Evolutionary conservation across 1,139 yeast genomes (phyloP), one percentile per base, ranked within the genome.

Genomic region (Scheffersomyces stambukii): DNA sequence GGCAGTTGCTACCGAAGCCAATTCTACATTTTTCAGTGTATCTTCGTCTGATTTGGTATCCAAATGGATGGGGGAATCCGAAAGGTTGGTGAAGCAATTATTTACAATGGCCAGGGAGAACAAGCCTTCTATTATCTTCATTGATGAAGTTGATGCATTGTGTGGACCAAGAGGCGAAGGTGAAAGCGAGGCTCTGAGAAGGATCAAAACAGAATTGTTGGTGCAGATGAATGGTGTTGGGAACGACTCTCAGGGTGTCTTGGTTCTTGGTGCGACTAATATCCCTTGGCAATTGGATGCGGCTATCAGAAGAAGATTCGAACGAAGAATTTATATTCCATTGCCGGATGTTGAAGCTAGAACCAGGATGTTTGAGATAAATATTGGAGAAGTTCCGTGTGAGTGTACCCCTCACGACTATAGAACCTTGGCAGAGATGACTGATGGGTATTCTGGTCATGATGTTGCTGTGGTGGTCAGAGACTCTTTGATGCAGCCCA

Each of bases 211-310:
- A 0, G 99, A 93, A 54, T 67, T 93, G 32, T 70, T 93, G 48
- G 97, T 93, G 6, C 98, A 93, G 54, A 93, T 93, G 98, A 91
- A 91, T 54, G 99, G 98, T 45, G 98, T 93, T 5, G 98, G 98
- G 9, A 89, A 86, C 52, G 98, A 93, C 53, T 66, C 95, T 1
- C 71, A 73, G 29, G 98, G 99, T 6, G 97, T 93, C 2, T 65
- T 93, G 24, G 98, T 93, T 0, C 66, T 93, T 29, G 99, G 98
- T 15, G 99, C 99, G 2, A 93, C 99, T 4, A 93, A 93, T 54
- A 91, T 93, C 36, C 98, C 98, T 12, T 93, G 98, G 98, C 96
- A 91, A 60, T 69, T 93, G 42, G 99, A 93, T 57, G 89, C 97
- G 25, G 99, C 98, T 5, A 86, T 93, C 30, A 76, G 98, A 55